Conservation (phyloP, 768 basidiomycete genomes). For the Boletus subparvulus region DNA sequence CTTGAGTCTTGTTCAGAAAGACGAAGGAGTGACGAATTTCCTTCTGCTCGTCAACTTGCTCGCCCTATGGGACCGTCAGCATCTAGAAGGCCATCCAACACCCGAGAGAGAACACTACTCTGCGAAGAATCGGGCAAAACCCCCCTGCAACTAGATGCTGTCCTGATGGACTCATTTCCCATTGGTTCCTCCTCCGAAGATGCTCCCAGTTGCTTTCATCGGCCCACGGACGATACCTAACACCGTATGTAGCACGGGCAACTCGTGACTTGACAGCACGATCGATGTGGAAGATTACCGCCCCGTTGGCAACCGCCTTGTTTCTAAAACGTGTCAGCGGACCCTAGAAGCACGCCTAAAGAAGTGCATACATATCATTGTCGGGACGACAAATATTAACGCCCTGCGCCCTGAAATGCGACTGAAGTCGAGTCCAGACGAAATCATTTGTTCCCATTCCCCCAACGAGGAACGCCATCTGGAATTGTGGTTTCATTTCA, state of each 20-base stretch:
- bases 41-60: neutral
- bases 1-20: no score
- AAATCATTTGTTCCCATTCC: conserved; percentile 7
- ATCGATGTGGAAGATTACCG: conserved; percentile 2
- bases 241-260: conserved; percentile 4
- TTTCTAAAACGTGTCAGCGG: conserved; percentile 1
- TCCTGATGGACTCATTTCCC: neutral
- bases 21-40: neutral
- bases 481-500: neutral
- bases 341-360: neutral
- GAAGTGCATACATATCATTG: conserved; percentile 5
- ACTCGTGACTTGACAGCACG: neutral
- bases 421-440: conserved; percentile 6
- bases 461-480: conserved; percentile 15
- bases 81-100: neutral
- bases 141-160: neutral
- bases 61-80: conserved; percentile 1
- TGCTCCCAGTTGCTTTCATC: conserved; percentile 6
- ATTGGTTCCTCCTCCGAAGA: neutral
- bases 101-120: neutral
- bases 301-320: conserved; percentile 11
- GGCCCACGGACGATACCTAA: neutral
- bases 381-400: conserved; percentile 6
- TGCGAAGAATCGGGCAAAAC: conserved; percentile 1
- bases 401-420: neutral